Conservation (phyloP, 148 eudicot genomes). For the Vaccinium vitisidaea region DNA sequence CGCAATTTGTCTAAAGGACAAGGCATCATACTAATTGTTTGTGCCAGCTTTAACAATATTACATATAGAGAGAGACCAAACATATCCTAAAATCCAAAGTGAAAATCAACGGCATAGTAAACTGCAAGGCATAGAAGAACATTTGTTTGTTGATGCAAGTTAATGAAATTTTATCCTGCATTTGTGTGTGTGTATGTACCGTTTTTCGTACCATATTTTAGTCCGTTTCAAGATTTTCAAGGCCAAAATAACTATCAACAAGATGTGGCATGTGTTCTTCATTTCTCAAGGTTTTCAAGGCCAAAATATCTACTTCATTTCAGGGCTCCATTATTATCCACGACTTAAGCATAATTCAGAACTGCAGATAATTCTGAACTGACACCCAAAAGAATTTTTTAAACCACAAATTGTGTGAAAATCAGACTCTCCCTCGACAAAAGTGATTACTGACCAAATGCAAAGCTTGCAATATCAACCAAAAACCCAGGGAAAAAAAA, state of each 20-base stretch:
- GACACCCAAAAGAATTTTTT: no score
- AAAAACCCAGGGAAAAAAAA: not conserved
- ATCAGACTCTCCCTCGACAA: not conserved
- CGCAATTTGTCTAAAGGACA: not conserved
- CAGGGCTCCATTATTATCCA: not conserved
- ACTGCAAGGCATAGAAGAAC: not conserved
- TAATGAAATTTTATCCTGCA: not conserved
- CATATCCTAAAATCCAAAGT: not conserved
- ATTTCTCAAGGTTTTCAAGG: not conserved
- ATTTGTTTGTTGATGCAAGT: not conserved
- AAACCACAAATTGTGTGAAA: not conserved
- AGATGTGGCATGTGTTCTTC: not conserved
- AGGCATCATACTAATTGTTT: not conserved
- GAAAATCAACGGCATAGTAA: not conserved
- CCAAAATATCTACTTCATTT: not conserved
- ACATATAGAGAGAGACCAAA: not conserved
- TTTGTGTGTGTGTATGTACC: not conserved
- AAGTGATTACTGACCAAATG: not conserved
- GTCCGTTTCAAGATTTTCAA: not conserved
- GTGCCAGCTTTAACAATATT: not conserved
- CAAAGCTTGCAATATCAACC: constrained; percentile 4
- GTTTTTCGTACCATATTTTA: not conserved
- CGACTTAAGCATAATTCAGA: not conserved
- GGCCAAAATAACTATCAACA: not conserved
- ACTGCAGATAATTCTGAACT: not conserved